Conservation (phyloP, 331 rosid genomes). For the Malus hybrid region DNA sequence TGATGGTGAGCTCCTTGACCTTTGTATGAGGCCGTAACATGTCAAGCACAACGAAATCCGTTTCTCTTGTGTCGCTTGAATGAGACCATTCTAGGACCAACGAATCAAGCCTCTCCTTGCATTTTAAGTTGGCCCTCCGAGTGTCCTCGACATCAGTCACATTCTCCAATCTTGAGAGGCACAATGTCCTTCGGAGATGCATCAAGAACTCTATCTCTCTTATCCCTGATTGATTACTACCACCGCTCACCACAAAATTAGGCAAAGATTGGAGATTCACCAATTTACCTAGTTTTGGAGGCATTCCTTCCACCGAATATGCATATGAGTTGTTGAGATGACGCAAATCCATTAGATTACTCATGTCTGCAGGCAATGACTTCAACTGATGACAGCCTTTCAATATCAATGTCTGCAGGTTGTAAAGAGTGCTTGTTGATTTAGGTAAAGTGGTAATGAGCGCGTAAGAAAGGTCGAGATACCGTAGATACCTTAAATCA, state of each 20-base stretch:
- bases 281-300: too few relatives aligned
- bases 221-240: not conserved
- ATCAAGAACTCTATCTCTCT: not conserved
- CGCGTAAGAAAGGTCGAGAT: too few relatives aligned
- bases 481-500: too few relatives aligned
- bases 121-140: not conserved
- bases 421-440: too few relatives aligned
- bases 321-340: too few relatives aligned
- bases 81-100: not conserved
- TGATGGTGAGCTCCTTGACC: constrained; percentile 1
- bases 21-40: not conserved
- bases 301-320: too few relatives aligned
- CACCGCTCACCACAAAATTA: not conserved
- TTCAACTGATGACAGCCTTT: too few relatives aligned
- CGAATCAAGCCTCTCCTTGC: not conserved
- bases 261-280: not conserved
- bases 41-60: not conserved
- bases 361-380: too few relatives aligned
- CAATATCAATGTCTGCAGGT: too few relatives aligned
- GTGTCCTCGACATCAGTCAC: not conserved
- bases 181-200: not conserved
- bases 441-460: too few relatives aligned
- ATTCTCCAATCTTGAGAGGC: not conserved
- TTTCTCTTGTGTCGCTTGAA: not conserved
- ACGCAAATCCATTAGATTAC: too few relatives aligned